Base-by-base conservation (phyloP, 2,329 filamentous ascomycete genomes). In the Exophiala lecanii-corni region DNA sequence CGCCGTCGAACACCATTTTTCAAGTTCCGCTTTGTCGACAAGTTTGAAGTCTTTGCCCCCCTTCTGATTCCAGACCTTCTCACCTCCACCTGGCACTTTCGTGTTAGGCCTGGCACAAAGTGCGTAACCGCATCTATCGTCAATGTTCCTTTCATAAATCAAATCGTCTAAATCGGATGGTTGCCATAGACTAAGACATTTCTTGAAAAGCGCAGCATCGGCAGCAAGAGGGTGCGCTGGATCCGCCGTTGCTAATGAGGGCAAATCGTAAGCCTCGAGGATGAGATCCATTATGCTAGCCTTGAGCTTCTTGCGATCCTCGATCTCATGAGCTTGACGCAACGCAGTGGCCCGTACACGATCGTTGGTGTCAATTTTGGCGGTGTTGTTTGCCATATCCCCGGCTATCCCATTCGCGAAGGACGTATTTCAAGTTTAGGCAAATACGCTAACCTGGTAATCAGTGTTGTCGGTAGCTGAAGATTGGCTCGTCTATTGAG, bases 131-230 rank as follows among this genome's bases (percentile, higher is more conserved):
- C 92, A 98, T 15, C 78, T 74, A 32, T 76, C 78, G 55, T 86
- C 82, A 53, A 87, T 84, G 62, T 94, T 94, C 57, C 92, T 85
- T 70, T 98, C 92, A 52, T 84, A 77, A 47, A 96, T 81, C 37
- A 97, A 71, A 52, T 86, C 84, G 59, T 95, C 88, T 69, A 94
- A 94, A 69, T 98, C 91, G 40, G 77, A 75, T 1, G 89, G 87
- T 61, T 91, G 86, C 66, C 96, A 97, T 32, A 79, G 73, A 7
- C 75, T 69, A 17, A 97, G 68, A 25, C 79, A 75, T 3, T 70
- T 59, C 55, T 82, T 81, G 66, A 97, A 89, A 41, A 69, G 68
- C 28, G 66, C 61, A 1, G 74, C 74, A 60, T 95, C 88, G 21
- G 74, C 62, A 1, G 74, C 58, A 5, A 79, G 72, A 2, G 79